These are phyloP conservation scores for Aspergillaceae sp. DNA, from an alignment of 2,329 filamentous ascomycete genomes.

Conservation along the genomic window DNA sequence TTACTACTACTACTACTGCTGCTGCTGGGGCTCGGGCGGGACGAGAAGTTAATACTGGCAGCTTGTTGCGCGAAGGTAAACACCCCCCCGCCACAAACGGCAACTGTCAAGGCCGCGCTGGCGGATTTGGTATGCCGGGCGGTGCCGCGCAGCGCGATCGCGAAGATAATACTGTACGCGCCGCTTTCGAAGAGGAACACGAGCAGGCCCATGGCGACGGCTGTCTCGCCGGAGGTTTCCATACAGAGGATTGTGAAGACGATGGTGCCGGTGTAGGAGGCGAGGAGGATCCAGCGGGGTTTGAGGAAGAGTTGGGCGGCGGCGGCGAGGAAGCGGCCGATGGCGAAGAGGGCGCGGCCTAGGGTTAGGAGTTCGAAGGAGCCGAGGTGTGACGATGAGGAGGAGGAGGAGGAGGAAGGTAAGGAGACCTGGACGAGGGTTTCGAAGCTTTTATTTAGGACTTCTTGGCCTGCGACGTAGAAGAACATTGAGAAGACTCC, in stretches of 20 bases:
- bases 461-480: constrained; percentile 55
- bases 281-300: constrained; percentile 49
- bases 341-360: constrained; percentile 50
- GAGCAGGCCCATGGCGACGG: constrained; percentile 43
- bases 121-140: constrained; percentile 52
- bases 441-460: constrained; percentile 42
- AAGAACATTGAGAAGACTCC: constrained; percentile 50
- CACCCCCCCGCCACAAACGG: constrained; percentile 46
- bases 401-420: constrained; percentile 5
- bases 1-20: too few species aligned
- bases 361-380: constrained; percentile 44
- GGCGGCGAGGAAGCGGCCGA: constrained; percentile 50
- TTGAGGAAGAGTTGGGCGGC: constrained; percentile 46
- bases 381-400: constrained; percentile 12
- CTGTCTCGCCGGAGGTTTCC: constrained; percentile 30
- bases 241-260: constrained; percentile 46
- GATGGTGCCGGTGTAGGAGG: constrained; percentile 46
- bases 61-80: constrained; percentile 49
- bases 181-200: constrained; percentile 54
- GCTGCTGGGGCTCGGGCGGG: too few species aligned
- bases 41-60: constrained; percentile 13
- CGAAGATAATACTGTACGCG: constrained; percentile 52
- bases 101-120: constrained; percentile 45
- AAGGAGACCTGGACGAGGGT: constrained; percentile 36
- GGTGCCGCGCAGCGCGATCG: constrained; percentile 49